Conservation (phyloP, 208 protist species). For the Tritrichomonas foetus region DNA sequence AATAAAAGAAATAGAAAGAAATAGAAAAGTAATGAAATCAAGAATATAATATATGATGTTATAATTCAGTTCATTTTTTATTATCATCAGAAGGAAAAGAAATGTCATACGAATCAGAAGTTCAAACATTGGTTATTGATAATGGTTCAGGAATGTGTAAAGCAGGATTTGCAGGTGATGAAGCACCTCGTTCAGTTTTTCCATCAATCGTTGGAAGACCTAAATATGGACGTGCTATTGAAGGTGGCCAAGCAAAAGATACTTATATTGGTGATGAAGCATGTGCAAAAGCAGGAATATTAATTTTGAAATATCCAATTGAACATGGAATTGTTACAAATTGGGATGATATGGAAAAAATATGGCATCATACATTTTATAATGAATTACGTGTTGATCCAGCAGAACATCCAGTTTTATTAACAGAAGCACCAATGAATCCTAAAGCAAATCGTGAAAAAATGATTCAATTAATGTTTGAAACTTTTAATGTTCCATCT, state of each 20-base stretch:
- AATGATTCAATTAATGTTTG: constrained; percentile 76
- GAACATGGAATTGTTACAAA: constrained; percentile 50
- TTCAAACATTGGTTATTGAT: too few species aligned
- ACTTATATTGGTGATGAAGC: neutral
- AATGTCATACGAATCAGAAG: too few species aligned
- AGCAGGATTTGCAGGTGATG: too few species aligned
- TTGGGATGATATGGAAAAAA: constrained; percentile 63
- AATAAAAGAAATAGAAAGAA: too few species aligned
- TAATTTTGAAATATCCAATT: constrained; percentile 41
- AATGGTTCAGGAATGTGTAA: too few species aligned
- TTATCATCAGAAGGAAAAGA: too few species aligned
- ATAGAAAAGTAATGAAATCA: too few species aligned
- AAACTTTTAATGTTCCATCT: constrained; percentile 68
- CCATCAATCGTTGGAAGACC: too few species aligned
- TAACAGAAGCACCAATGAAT: constrained; percentile 75
- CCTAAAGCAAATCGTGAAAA: constrained; percentile 75
- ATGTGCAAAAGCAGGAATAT: neutral
- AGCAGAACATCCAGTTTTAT: constrained; percentile 86
- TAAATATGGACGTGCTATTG: too few species aligned
- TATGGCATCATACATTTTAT: constrained; percentile 94
- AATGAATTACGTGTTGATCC: constrained; percentile 89
- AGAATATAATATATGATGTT: too few species aligned
- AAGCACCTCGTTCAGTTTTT: too few species aligned
- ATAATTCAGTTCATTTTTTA: too few species aligned
- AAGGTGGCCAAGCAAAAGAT: neutral